Conservation (phyloP, 768 basidiomycete genomes). For the Xerocomellus amylosporus region DNA sequence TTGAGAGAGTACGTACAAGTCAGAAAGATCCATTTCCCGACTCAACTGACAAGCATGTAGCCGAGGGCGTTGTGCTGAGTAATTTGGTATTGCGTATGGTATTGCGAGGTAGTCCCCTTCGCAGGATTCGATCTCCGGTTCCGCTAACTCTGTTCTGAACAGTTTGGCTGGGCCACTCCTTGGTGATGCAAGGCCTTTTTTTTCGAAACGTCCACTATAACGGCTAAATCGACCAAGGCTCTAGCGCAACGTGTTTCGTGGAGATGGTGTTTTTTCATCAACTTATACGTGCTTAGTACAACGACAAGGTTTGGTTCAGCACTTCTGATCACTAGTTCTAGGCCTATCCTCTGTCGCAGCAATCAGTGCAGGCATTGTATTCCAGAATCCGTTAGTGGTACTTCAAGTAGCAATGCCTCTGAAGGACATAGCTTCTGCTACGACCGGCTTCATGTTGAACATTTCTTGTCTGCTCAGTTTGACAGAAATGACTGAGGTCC, state of each 20-base stretch:
- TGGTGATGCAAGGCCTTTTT: slow-evolving; percentile 68
- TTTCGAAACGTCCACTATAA: background rate
- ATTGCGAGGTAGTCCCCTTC: slow-evolving; percentile 44
- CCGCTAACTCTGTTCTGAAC: background rate
- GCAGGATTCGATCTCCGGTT: background rate
- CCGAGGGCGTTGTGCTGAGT: slow-evolving; percentile 75
- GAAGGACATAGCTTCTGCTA: slow-evolving; percentile 71
- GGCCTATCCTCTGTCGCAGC: slow-evolving; percentile 71
- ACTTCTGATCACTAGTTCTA: slow-evolving; percentile 20
- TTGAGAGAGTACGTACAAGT: slow-evolving; percentile 57
- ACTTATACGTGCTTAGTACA: slow-evolving; percentile 45
- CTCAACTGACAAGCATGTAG: slow-evolving; percentile 30
- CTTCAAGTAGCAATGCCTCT: slow-evolving; percentile 87
- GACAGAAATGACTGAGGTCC: background rate
- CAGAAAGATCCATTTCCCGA: background rate
- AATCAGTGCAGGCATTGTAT: slow-evolving; percentile 60
- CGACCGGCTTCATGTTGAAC: no score
- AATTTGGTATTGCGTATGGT: slow-evolving; percentile 78
- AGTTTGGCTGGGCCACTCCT: slow-evolving; percentile 76
- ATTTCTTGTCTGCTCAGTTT: background rate
- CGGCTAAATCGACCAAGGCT: slow-evolving; percentile 37
- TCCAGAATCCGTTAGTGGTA: slow-evolving; percentile 66
- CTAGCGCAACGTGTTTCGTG: slow-evolving; percentile 73
- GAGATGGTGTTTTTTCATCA: slow-evolving; percentile 84
- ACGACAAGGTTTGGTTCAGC: background rate